Conservation (phyloP, 495 filamentous ascomycete genomes). For the Xylaria sp. region DNA sequence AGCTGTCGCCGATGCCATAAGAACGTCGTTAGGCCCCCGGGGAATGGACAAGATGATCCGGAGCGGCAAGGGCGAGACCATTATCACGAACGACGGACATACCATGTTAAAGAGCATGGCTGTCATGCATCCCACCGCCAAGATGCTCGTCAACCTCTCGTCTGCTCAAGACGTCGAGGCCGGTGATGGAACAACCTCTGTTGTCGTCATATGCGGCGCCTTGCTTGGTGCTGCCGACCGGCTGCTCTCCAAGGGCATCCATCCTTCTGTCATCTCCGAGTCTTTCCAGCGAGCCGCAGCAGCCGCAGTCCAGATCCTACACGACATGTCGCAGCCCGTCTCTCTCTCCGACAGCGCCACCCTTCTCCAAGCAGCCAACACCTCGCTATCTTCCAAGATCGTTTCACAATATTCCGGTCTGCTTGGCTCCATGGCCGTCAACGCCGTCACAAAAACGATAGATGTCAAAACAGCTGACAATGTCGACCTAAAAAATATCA, state of each 20-base stretch:
- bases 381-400: conserved; percentile 97
- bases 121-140: conserved; percentile 97
- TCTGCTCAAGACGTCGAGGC: conserved; percentile 98
- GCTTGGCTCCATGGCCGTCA: conserved; percentile 94
- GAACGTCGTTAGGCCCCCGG: conserved; percentile 69
- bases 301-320: conserved; percentile 85
- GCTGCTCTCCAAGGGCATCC: conserved; percentile 88
- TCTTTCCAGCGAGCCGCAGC: conserved; percentile 94
- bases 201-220: conserved; percentile 96
- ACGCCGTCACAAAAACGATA: conserved; percentile 92
- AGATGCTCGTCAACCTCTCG: conserved; percentile 97
- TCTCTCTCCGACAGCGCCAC: conserved; percentile 85
- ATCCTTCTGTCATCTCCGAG: conserved; percentile 97
- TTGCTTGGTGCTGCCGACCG: conserved; percentile 92
- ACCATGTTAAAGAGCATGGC: conserved; percentile 99
- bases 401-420: conserved; percentile 94
- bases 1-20: conserved; percentile 97
- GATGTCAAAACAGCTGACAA: conserved; percentile 95
- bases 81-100: conserved; percentile 99
- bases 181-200: conserved; percentile 97
- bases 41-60: conserved; percentile 99
- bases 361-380: conserved; percentile 94
- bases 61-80: conserved; percentile 93
- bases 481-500: conserved; percentile 93
- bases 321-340: conserved; percentile 95